Conservation (phyloP, 306 rosid genomes). For the Cicer bijugum region DNA sequence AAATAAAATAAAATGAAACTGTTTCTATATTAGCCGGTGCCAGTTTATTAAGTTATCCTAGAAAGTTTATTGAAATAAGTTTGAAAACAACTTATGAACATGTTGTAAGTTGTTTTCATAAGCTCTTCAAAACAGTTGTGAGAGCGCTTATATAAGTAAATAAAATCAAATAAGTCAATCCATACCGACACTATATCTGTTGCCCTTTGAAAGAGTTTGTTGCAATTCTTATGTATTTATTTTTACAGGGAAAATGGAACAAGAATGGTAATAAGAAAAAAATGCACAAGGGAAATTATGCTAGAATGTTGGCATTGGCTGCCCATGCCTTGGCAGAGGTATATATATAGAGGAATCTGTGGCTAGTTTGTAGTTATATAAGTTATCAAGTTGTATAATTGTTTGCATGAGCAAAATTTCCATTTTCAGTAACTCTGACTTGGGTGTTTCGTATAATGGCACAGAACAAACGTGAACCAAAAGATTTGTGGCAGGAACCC, state of each 20-base stretch:
- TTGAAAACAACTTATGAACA: too few relatives aligned
- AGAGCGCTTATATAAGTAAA: not conserved
- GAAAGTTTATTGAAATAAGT: too few relatives aligned
- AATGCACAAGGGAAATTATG: slow-evolving; percentile 60
- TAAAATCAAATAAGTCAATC: too few relatives aligned
- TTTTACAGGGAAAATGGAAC: slow-evolving; percentile 61
- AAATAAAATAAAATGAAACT: too few relatives aligned
- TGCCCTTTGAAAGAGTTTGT: slow-evolving; percentile 2
- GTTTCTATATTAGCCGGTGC: too few relatives aligned
- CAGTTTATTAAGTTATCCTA: too few relatives aligned
- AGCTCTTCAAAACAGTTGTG: too few relatives aligned
- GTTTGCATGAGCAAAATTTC: not conserved
- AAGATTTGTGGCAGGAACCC: slow-evolving; percentile 97
- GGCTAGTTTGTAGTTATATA: slow-evolving; percentile 32
- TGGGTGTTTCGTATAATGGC: slow-evolving; percentile 46
- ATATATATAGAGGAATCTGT: slow-evolving; percentile 46
- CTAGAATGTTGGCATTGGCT: slow-evolving; percentile 84
- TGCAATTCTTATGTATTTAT: slow-evolving; percentile 38
- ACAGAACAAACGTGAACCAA: slow-evolving; percentile 83
- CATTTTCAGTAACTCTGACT: slow-evolving; percentile 47
- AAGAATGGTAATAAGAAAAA: slow-evolving; percentile 62
- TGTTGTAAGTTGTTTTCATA: too few relatives aligned
- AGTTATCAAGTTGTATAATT: not conserved
- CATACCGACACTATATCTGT: not conserved
- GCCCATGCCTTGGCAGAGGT: slow-evolving; percentile 98